phyloP scores from a whole-genome alignment of 257 asterid genomes.

The Solanum ossicruentum region DNA sequence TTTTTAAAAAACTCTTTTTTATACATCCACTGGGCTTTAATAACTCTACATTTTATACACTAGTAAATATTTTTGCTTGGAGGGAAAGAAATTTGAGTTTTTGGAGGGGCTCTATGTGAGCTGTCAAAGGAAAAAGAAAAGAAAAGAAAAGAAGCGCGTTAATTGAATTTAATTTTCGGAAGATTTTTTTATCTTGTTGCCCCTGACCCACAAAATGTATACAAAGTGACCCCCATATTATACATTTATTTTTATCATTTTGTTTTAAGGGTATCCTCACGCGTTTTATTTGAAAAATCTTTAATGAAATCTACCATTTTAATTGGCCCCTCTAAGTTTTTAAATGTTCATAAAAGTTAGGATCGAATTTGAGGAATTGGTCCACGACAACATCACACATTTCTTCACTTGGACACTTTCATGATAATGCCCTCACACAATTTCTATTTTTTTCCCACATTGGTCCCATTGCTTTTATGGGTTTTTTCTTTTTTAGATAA shows the following conservation, averaged over 20 bases:
- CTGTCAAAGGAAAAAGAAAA: neutral
- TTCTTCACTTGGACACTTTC: neutral
- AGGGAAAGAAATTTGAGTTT: neutral
- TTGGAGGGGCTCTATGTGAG: neutral
- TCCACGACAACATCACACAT: slow-evolving; percentile 2
- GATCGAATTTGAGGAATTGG: neutral
- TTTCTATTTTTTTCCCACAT: neutral
- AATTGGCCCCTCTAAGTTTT: neutral
- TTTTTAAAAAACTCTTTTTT: no score
- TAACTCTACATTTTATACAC: no score
- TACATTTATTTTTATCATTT: neutral
- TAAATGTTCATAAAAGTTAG: neutral
- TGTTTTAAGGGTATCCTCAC: neutral
- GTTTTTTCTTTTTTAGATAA: neutral
- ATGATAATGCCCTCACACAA: neutral
- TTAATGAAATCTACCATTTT: neutral
- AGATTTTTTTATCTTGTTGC: neutral
- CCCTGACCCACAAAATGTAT: neutral
- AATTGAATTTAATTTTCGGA: neutral
- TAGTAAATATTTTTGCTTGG: neutral
- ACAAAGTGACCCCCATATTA: neutral
- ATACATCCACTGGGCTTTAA: no score
- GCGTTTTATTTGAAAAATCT: neutral
- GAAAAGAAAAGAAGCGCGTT: neutral
- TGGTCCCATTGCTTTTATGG: neutral